Evolutionary conservation across 306 rosid species (phyloP).

Genomic region (Quercus rubra): DNA sequence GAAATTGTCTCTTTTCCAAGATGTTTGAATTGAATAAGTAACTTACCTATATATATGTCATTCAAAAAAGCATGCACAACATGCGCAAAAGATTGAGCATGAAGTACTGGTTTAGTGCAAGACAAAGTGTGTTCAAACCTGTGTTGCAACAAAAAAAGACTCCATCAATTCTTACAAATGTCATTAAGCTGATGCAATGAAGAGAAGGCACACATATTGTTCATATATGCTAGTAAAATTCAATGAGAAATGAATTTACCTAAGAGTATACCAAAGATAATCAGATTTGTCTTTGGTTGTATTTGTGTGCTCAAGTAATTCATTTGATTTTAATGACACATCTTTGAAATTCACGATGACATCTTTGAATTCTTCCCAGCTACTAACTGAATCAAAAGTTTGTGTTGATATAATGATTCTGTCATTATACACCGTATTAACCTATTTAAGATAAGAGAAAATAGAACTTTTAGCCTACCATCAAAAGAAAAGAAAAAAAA

Average conservation of each 20-base stretch:
- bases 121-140: conserved; percentile 55
- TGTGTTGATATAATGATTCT: conserved; percentile 32
- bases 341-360: conserved; percentile 44
- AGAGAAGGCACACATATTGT: neutral
- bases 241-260: conserved; percentile 23
- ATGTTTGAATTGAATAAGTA: too few relatives aligned
- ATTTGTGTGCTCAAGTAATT: conserved; percentile 64
- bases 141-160: conserved; percentile 12
- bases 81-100: conserved; percentile 52
- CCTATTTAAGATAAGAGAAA: conserved; percentile 17
- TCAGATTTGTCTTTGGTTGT: conserved; percentile 71
- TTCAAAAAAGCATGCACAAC: conserved; percentile 56
- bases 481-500: too few relatives aligned
- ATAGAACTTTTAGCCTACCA: neutral
- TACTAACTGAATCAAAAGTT: conserved; percentile 40
- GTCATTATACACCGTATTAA: conserved; percentile 28
- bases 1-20: too few relatives aligned
- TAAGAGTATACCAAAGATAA: conserved; percentile 66
- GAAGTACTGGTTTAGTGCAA: conserved; percentile 46
- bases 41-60: conserved; percentile 38
- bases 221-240: neutral
- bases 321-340: conserved; percentile 35
- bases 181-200: neutral
- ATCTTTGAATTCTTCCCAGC: conserved; percentile 55
- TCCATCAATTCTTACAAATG: neutral